Conservation (phyloP, 441 rosid genomes). For the Corymbia citriodora region DNA sequence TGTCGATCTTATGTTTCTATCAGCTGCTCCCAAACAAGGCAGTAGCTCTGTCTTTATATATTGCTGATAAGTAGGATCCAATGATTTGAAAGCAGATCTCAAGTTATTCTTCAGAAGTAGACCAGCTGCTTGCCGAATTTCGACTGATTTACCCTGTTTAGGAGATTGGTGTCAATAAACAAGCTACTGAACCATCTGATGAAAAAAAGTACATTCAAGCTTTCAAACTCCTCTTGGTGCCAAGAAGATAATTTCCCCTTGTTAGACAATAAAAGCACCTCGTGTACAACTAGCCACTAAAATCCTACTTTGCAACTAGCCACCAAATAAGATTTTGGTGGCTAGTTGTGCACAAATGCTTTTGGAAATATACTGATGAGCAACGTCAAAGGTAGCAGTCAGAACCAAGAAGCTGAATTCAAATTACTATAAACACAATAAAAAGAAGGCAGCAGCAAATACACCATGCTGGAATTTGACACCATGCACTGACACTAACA, state of each 20-base stretch:
- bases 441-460: not conserved
- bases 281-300: not conserved
- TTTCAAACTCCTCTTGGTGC: not conserved
- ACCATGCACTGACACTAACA: not conserved
- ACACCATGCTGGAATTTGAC: not conserved
- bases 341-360: not conserved
- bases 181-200: not conserved
- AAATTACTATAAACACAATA: not conserved
- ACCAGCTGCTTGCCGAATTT: slow-evolving; percentile 98
- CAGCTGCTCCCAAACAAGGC: slow-evolving; percentile 87
- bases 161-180: not conserved
- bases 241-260: not conserved
- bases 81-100: slow-evolving; percentile 56
- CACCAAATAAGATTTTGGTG: not conserved
- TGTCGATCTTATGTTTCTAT: slow-evolving; percentile 84
- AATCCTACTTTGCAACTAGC: not conserved
- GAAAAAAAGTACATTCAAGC: not conserved
- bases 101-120: slow-evolving; percentile 90
- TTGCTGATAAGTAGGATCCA: slow-evolving; percentile 60
- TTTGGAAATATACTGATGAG: not conserved
- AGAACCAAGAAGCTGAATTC: not conserved
- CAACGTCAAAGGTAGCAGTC: not conserved
- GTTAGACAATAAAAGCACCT: not conserved
- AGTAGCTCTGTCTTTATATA: slow-evolving; percentile 83
- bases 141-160: slow-evolving; percentile 78